A percentile compares a stretch with the other conserved stretches of the same genome.
Evolutionary conservation across 495 filamentous ascomycete species (phyloP).

Genomic region (Parathielavia appendiculata): DNA sequence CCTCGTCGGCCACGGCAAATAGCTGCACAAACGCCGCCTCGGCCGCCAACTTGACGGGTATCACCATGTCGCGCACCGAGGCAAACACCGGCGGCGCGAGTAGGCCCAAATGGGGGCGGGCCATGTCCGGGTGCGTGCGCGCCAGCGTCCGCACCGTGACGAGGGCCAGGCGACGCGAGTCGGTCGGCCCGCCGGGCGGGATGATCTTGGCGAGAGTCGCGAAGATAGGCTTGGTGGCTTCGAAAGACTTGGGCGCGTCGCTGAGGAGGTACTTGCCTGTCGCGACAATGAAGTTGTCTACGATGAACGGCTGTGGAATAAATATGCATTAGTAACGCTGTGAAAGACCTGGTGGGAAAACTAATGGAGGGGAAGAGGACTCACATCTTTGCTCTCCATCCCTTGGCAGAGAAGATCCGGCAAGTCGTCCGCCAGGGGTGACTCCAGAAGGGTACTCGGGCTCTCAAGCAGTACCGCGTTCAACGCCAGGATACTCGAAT

Average conservation of each 20-base stretch:
- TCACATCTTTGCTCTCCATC: constrained; percentile 67
- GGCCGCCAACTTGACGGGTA: constrained; percentile 90
- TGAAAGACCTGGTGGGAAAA: too few species aligned
- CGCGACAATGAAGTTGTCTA: constrained; percentile 86
- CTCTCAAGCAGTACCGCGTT: constrained; percentile 84
- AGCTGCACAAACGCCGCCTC: constrained; percentile 92
- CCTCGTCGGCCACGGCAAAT: constrained; percentile 86
- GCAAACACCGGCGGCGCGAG: constrained; percentile 83
- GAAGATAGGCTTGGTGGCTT: constrained; percentile 72
- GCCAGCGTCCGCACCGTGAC: constrained; percentile 82
- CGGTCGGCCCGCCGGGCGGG: constrained; percentile 65
- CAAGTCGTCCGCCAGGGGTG: constrained; percentile 62
- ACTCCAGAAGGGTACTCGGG: constrained; percentile 58
- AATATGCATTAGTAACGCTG: background rate
- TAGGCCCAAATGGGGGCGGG: constrained; percentile 69
- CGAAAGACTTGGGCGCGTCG: constrained; percentile 55
- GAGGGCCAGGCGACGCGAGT: constrained; percentile 82
- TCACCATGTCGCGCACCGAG: constrained; percentile 85
- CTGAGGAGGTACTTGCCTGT: constrained; percentile 90
- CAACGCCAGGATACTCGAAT: constrained; percentile 67
- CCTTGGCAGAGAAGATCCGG: constrained; percentile 73
- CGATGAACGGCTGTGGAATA: constrained; percentile 60
- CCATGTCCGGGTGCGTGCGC: constrained; percentile 67
- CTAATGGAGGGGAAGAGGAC: constrained; percentile 8
- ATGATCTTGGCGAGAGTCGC: constrained; percentile 68